phyloP scores from a whole-genome alignment of 1,139 yeast species.

The Tardiomyces depauwii region DNA sequence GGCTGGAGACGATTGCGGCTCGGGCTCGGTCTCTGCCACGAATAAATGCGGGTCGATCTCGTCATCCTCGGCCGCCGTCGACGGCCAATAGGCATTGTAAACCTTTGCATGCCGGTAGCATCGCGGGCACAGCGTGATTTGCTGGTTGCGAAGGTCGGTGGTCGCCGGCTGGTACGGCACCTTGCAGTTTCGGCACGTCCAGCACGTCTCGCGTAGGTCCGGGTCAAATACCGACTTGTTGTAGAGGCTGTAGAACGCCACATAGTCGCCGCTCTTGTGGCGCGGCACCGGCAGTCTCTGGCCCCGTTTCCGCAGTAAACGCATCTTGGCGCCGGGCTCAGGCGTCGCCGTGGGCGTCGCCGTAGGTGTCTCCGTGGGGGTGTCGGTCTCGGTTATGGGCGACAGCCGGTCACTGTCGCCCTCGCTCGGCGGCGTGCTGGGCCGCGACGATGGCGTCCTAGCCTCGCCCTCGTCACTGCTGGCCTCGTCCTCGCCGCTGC shows the following conservation, averaged over 20 bases:
- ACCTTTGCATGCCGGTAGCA: conserved; percentile 22
- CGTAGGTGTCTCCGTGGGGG: too few species aligned
- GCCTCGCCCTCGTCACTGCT: conserved; percentile 6
- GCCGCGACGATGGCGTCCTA: not conserved
- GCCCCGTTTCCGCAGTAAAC: too few species aligned
- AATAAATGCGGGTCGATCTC: not conserved
- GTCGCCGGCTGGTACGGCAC: conserved; percentile 1
- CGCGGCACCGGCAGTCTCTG: not conserved
- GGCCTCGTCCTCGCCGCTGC: conserved; percentile 2
- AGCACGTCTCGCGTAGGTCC: not conserved
- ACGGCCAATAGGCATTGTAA: conserved; percentile 22
- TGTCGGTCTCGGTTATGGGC: too few species aligned
- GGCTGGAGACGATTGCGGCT: not conserved
- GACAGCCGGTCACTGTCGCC: too few species aligned
- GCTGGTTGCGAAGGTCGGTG: not conserved
- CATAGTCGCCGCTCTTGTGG: not conserved
- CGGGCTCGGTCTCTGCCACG: not conserved
- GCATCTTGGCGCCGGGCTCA: too few species aligned
- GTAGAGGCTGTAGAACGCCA: not conserved
- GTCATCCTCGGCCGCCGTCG: not conserved
- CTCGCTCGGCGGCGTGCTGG: not conserved
- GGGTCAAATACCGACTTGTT: not conserved
- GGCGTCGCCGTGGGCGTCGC: too few species aligned
- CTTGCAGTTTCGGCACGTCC: conserved; percentile 2
- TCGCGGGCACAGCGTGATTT: conserved; percentile 16